Evolutionary conservation across 257 asterid genomes (phyloP).

Genomic region (Prunella vulgaris): DNA sequence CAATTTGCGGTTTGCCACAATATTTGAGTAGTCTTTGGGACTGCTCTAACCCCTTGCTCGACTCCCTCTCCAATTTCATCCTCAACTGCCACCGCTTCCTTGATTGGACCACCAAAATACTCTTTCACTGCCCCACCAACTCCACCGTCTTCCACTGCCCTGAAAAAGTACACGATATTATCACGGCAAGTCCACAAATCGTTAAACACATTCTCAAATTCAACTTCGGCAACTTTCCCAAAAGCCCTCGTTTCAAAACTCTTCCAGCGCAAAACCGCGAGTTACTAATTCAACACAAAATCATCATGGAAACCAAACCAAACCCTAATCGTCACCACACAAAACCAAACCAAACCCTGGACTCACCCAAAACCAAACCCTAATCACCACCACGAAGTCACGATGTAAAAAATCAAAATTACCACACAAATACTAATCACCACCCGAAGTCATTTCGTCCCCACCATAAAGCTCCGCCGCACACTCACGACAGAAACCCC

Average conservation of each 20-base stretch:
- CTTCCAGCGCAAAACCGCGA: conserved; percentile 80
- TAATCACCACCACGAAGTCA: too few relatives aligned
- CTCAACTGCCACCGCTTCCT: conserved; percentile 81
- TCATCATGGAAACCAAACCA: conserved; percentile 71
- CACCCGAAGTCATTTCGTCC: too few relatives aligned
- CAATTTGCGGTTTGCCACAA: too few relatives aligned
- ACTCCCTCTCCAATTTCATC: conserved; percentile 68
- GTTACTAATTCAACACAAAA: conserved; percentile 79
- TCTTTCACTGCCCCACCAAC: conserved; percentile 47
- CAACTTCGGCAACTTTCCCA: conserved; percentile 70
- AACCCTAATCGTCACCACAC: too few relatives aligned
- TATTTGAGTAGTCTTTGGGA: too few relatives aligned
- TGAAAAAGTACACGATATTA: conserved; percentile 63
- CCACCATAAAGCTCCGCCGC: too few relatives aligned
- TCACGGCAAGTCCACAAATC: conserved; percentile 62
- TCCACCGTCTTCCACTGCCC: conserved; percentile 73
- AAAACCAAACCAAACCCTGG: too few relatives aligned
- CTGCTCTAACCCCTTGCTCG: conserved; percentile 70
- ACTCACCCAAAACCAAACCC: too few relatives aligned
- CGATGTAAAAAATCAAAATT: too few relatives aligned
- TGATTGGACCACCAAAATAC: conserved; percentile 64
- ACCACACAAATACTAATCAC: too few relatives aligned
- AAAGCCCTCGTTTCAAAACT: conserved; percentile 54
- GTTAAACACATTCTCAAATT: conserved; percentile 73
- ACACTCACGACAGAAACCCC: too few relatives aligned